These are phyloP conservation scores for Hanseniaspora sp. DNA, from an alignment of 1,139 yeast genomes.

Conservation along the genomic window DNA sequence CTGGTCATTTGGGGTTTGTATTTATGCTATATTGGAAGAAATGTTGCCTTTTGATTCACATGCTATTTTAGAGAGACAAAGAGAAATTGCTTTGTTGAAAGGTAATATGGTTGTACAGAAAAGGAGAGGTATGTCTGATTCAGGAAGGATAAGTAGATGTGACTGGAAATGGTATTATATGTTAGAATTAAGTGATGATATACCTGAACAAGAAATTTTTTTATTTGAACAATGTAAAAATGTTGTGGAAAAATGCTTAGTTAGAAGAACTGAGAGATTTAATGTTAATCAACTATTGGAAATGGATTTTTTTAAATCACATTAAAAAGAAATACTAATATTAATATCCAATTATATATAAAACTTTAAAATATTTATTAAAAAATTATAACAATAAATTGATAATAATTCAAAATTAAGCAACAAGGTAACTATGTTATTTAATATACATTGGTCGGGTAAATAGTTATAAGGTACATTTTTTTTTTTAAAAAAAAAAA, in stretches of 20 bases:
- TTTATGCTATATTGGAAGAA: slow-evolving; percentile 72
- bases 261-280: slow-evolving; percentile 44
- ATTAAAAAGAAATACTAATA: background rate
- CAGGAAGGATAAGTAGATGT: slow-evolving; percentile 64
- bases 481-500: too few relatives aligned
- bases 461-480: too few relatives aligned
- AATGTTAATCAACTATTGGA: slow-evolving; percentile 33
- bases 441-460: too few relatives aligned
- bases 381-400: background rate
- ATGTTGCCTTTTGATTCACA: slow-evolving; percentile 71
- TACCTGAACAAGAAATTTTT: slow-evolving; percentile 30
- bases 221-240: slow-evolving; percentile 33
- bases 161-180: slow-evolving; percentile 76
- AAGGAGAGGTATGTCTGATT: slow-evolving; percentile 60
- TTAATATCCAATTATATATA: background rate
- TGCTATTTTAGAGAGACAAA: slow-evolving; percentile 37
- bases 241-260: slow-evolving; percentile 44
- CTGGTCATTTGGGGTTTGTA: slow-evolving; percentile 89
- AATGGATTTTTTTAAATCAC: slow-evolving; percentile 17
- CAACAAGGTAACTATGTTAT: too few relatives aligned
- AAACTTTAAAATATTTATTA: background rate
- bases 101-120: slow-evolving; percentile 29
- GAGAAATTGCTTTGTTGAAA: slow-evolving; percentile 23
- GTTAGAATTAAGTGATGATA: slow-evolving; percentile 24
- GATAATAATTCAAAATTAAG: too few relatives aligned